Evolutionary conservation across 139 green algal species (phyloP).

Genomic region (Microglena sp.): DNA sequence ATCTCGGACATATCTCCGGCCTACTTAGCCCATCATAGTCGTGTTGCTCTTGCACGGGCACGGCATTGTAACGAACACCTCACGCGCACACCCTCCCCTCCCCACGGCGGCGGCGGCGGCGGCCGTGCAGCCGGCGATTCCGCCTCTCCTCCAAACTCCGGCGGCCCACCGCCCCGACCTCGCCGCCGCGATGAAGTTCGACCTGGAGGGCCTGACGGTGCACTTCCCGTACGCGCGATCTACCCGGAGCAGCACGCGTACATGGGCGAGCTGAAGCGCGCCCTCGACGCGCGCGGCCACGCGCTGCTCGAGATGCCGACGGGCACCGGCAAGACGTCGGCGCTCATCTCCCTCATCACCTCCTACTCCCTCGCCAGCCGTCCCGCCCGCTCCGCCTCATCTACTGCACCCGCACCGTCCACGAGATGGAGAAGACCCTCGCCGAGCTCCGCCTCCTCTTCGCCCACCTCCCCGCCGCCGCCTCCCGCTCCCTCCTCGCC

Average conservation of each 20-base stretch:
- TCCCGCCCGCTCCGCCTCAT: conserved; percentile 94
- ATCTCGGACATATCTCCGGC: no score
- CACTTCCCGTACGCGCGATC: conserved; percentile 95
- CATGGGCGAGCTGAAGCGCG: conserved; percentile 96
- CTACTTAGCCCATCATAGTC: no score
- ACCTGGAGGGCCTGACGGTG: conserved; percentile 86
- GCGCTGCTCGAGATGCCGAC: conserved; percentile 99
- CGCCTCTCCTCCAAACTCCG: no score
- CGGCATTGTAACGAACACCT: no score
- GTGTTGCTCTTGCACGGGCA: no score
- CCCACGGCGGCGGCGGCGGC: no score
- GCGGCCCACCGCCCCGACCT: no score
- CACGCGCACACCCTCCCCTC: no score
- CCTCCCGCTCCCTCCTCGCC: conserved; percentile 70
- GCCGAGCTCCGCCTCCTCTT: conserved; percentile 77
- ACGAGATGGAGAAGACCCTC: conserved; percentile 99
- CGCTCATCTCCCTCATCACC: conserved; percentile 94
- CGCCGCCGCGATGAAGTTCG: conserved; percentile 74
- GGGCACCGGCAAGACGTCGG: conserved; percentile 99
- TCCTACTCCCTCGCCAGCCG: conserved; percentile 93
- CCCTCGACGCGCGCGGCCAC: conserved; percentile 92
- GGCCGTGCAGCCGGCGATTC: no score
- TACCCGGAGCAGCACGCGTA: conserved; percentile 96
- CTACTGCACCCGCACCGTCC: conserved; percentile 98
- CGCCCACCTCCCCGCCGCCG: conserved; percentile 55